Conservation (phyloP, 208 protist species). For the Herpetomonas muscarum region DNA sequence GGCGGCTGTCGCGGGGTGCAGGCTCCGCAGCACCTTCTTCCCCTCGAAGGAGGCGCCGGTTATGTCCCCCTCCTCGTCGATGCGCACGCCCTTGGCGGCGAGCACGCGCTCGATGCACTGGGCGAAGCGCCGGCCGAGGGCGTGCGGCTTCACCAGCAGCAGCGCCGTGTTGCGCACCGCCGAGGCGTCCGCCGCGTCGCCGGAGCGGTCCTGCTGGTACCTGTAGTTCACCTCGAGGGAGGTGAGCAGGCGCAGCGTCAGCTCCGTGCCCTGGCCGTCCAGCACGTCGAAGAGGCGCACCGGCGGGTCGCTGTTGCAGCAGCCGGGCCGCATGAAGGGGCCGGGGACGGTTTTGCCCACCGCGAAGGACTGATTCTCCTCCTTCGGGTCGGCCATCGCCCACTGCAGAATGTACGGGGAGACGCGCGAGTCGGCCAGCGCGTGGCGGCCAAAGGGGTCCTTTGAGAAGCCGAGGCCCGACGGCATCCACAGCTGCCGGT, state of each 20-base stretch:
- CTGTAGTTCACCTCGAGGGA: constrained; percentile 14
- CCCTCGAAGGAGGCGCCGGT: constrained; percentile 19
- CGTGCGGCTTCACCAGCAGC: constrained; percentile 65
- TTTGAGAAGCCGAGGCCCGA: constrained; percentile 5
- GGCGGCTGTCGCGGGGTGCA: constrained; percentile 26
- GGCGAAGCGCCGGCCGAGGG: constrained; percentile 35
- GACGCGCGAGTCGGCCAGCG: constrained; percentile 1
- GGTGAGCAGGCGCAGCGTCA: constrained; percentile 14
- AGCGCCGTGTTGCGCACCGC: constrained; percentile 47
- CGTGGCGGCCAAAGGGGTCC: constrained; percentile 9
- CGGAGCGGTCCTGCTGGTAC: not conserved
- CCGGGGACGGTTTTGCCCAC: not conserved
- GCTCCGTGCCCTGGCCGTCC: constrained; percentile 6
- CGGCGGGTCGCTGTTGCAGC: not conserved
- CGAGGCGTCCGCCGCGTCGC: not conserved
- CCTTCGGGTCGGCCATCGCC: constrained; percentile 4
- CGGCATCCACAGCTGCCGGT: not conserved
- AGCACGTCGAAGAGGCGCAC: constrained; percentile 17
- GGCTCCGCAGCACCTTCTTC: constrained; percentile 30
- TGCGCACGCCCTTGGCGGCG: constrained; percentile 19
- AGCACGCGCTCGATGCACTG: constrained; percentile 32
- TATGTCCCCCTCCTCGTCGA: constrained; percentile 50
- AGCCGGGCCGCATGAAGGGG: not conserved
- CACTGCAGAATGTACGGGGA: constrained; percentile 10
- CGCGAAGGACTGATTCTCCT: constrained; percentile 3